Conservation (phyloP, 352 stramenopile species). For the Phytophthora aleatoria region DNA sequence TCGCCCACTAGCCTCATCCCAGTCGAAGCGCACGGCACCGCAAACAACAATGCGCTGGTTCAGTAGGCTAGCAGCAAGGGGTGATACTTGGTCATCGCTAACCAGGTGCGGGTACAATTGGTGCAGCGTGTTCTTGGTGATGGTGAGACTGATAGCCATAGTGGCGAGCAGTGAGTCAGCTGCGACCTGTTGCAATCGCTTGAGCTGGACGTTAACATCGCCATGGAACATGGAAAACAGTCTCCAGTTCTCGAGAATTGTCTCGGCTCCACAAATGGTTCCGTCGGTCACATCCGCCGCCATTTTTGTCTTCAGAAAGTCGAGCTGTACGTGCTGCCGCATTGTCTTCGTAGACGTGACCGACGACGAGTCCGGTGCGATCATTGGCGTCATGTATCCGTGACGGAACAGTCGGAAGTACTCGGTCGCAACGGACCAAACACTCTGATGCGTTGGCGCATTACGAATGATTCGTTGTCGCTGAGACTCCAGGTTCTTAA, state of each 20-base stretch:
- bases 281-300: conserved; percentile 16
- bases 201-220: conserved; percentile 7
- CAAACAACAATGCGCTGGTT: conserved; percentile 1
- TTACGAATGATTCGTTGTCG: neutral
- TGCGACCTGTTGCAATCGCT: conserved; percentile 3
- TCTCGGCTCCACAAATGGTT: neutral
- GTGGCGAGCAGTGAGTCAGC: conserved; percentile 2
- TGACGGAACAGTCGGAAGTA: conserved; percentile 20
- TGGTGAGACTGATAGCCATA: conserved; percentile 4
- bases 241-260: conserved; percentile 17
- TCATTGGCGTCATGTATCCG: conserved; percentile 5
- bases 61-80: conserved; percentile 1
- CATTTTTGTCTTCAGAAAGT: conserved; percentile 10
- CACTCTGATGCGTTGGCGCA: neutral
- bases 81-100: neutral
- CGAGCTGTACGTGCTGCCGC: conserved; percentile 6
- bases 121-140: conserved; percentile 17
- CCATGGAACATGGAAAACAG: conserved; percentile 10
- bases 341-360: neutral
- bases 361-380: neutral
- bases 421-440: conserved; percentile 17
- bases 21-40: conserved; percentile 17
- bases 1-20: neutral
- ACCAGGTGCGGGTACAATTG: conserved; percentile 13
- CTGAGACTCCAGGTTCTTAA: conserved; percentile 5